Evolutionary conservation across 805 yeast species (phyloP).

Genomic region (Priceomyces haplophilus): DNA sequence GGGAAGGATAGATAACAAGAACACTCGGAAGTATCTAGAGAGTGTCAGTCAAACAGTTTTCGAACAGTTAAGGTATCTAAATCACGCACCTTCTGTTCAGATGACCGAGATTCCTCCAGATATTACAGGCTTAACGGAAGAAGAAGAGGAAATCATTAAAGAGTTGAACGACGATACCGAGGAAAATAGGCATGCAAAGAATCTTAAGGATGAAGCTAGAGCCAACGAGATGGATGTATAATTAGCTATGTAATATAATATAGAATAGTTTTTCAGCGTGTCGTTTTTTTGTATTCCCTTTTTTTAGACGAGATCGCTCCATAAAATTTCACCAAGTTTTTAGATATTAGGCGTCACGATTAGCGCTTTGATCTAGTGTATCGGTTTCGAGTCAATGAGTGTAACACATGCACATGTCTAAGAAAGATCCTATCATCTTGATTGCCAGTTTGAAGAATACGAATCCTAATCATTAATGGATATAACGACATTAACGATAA

Average conservation of each 20-base stretch:
- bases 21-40: conserved; percentile 78
- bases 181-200: conserved; percentile 8
- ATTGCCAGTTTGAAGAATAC: neutral
- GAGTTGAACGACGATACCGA: conserved; percentile 37
- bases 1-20: conserved; percentile 74
- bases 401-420: no score
- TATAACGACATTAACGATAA: conserved; percentile 18
- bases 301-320: conserved; percentile 1
- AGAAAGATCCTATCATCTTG: no score
- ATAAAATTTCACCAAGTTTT: no score
- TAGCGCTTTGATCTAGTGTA: no score
- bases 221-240: conserved; percentile 14
- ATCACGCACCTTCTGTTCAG: conserved; percentile 92
- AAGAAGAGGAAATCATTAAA: conserved; percentile 36
- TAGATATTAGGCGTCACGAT: no score
- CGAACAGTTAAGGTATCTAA: conserved; percentile 76
- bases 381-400: no score
- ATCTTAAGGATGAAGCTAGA: conserved; percentile 27
- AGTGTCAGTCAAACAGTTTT: conserved; percentile 69
- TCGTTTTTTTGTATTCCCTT: neutral
- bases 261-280: neutral
- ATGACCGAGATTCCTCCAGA: conserved; percentile 88
- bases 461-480: conserved; percentile 16
- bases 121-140: conserved; percentile 40
- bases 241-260: conserved; percentile 6